Evolutionary conservation across 169 alveolate species (phyloP).

Genomic region (Plasmodium vivax): DNA sequence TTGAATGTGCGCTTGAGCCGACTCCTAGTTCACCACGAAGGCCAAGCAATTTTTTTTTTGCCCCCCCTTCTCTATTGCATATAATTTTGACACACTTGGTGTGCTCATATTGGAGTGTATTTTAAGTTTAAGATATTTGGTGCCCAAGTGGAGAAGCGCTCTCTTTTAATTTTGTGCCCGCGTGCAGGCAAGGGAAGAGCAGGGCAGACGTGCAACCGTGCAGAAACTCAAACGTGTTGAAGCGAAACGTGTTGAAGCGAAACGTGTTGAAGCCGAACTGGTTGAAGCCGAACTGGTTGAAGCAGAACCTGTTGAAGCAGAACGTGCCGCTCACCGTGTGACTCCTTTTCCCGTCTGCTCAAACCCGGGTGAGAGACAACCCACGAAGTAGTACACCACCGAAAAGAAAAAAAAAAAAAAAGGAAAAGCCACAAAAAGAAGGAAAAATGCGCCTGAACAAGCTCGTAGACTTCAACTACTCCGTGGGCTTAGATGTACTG

Average conservation of each 20-base stretch:
- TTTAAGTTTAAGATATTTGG: not conserved
- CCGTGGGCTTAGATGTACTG: conserved; percentile 24
- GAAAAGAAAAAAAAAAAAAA: not conserved
- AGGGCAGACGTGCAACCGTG: not conserved
- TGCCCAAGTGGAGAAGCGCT: not conserved
- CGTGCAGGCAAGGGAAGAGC: not conserved
- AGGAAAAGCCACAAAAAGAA: not conserved
- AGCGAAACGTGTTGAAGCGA: not conserved
- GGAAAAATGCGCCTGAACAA: conserved; percentile 21
- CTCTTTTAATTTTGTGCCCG: not conserved
- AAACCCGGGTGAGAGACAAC: not conserved
- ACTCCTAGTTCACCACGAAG: not conserved
- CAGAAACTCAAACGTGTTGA: not conserved
- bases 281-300: too few relatives aligned
- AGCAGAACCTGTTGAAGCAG: not conserved
- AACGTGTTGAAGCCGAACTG: not conserved
- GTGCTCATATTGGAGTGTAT: not conserved
- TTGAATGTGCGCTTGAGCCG: not conserved
- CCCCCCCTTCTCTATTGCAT: not conserved
- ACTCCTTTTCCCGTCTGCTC: not conserved
- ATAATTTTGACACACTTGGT: not conserved
- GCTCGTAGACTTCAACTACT: conserved; percentile 18
- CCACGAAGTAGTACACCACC: not conserved
- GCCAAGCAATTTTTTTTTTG: not conserved
- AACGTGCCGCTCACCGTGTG: not conserved